A percentile compares a stretch with the other conserved stretches of the same genome.
Evolutionary conservation across 176 grass and related monocot species (phyloP).

Genomic region (Aegilops bicornis): DNA sequence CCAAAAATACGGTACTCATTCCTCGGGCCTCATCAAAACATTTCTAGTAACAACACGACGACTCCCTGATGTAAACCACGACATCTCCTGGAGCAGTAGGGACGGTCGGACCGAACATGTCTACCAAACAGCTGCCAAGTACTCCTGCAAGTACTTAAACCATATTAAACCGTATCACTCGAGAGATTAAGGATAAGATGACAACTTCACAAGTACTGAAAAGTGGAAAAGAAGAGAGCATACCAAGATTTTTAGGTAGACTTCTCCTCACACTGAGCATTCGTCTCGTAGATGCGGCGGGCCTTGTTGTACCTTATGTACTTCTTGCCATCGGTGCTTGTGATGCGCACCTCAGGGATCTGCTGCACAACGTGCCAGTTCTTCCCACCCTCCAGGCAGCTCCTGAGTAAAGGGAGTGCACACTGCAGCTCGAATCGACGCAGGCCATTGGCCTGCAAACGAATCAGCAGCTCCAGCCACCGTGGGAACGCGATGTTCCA

Average conservation of each 20-base stretch:
- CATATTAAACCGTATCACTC: not conserved
- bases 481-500: slow-evolving; percentile 70
- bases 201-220: not conserved
- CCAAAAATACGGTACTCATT: not conserved
- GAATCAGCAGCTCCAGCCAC: slow-evolving; percentile 64
- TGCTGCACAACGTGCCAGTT: slow-evolving; percentile 71
- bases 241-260: slow-evolving; percentile 19
- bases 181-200: slow-evolving; percentile 2
- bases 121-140: slow-evolving; percentile 13
- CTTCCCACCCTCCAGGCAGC: slow-evolving; percentile 67
- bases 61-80: slow-evolving; percentile 13
- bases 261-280: slow-evolving; percentile 68
- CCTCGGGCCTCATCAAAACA: not conserved
- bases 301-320: slow-evolving; percentile 71
- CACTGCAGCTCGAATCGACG: slow-evolving; percentile 58
- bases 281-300: slow-evolving; percentile 51
- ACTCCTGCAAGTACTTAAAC: not conserved
- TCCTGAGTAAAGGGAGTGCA: slow-evolving; percentile 60
- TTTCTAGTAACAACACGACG: slow-evolving; percentile 9
- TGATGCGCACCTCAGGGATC: slow-evolving; percentile 67
- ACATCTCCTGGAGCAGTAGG: not conserved
- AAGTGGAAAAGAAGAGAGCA: slow-evolving; percentile 6
- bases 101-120: not conserved
- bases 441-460: slow-evolving; percentile 40
- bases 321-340: slow-evolving; percentile 48